These are phyloP conservation scores for Extremus antarcticus DNA, from an alignment of 495 filamentous ascomycete species.

Conservation along the genomic window DNA sequence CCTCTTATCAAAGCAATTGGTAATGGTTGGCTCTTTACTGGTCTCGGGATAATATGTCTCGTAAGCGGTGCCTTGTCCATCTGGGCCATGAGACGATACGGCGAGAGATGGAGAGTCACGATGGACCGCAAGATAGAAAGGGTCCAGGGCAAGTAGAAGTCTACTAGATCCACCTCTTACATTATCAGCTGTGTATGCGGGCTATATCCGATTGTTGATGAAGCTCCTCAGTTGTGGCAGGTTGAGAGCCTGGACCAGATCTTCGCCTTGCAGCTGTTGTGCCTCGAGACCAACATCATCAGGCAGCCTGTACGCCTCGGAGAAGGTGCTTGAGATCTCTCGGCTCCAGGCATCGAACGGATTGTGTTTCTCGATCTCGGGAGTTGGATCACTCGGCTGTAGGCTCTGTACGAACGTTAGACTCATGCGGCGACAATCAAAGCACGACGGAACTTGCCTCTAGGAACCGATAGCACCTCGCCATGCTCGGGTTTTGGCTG, in stretches of 20 bases:
- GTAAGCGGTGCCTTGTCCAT: slow-evolving; percentile 41
- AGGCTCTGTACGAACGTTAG: background rate
- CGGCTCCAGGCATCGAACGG: background rate
- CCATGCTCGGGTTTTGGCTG: slow-evolving; percentile 3
- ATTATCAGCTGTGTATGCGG: too few species aligned
- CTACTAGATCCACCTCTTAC: too few species aligned
- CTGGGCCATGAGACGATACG: slow-evolving; percentile 54
- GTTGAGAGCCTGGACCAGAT: slow-evolving; percentile 10
- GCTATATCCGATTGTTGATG: slow-evolving; percentile 2
- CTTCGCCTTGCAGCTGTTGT: slow-evolving; percentile 2
- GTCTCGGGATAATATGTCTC: slow-evolving; percentile 55
- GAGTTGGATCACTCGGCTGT: background rate
- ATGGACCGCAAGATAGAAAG: slow-evolving; percentile 47
- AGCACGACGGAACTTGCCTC: background rate
- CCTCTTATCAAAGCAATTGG: slow-evolving; percentile 75
- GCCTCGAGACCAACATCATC: background rate
- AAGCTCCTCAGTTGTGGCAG: slow-evolving; percentile 4
- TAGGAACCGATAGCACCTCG: slow-evolving; percentile 7
- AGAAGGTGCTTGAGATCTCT: slow-evolving; percentile 2
- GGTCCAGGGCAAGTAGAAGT: background rate
- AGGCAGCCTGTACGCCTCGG: slow-evolving; percentile 2
- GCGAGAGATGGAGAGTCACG: slow-evolving; percentile 52
- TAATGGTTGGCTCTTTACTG: slow-evolving; percentile 82
- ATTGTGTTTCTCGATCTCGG: background rate
- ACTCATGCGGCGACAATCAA: too few species aligned